Conservation (phyloP, 139 green algal genomes). For the Chlorella sorokiniana region DNA sequence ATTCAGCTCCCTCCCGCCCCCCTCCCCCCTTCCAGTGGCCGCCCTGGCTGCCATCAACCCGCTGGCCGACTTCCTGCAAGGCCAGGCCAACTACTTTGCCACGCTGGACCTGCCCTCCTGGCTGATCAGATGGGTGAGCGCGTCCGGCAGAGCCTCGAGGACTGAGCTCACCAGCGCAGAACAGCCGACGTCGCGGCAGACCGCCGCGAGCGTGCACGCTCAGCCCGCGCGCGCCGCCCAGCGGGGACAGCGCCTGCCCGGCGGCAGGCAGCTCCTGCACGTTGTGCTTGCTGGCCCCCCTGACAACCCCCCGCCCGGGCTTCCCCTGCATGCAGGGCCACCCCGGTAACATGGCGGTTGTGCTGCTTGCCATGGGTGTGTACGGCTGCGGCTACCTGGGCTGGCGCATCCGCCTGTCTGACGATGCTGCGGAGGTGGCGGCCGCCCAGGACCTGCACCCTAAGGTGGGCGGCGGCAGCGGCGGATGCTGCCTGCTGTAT, state of each 20-base stretch:
- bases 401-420: constrained; percentile 63
- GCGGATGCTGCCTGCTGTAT: too few species aligned
- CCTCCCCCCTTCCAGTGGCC: constrained; percentile 1
- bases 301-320: not conserved
- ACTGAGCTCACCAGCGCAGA: too few species aligned
- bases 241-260: too few species aligned
- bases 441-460: constrained; percentile 80
- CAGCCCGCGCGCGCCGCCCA: too few species aligned
- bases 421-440: constrained; percentile 52
- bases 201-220: not conserved
- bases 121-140: constrained; percentile 40
- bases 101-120: constrained; percentile 53
- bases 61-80: constrained; percentile 26
- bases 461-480: constrained; percentile 55
- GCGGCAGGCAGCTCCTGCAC: too few species aligned
- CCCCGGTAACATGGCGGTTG: constrained; percentile 79
- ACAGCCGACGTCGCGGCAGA: not conserved
- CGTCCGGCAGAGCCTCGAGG: too few species aligned
- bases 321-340: constrained; percentile 49
- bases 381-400: constrained; percentile 63
- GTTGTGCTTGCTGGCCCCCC: not conserved
- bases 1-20: not conserved
- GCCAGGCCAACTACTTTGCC: constrained; percentile 56
- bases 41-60: constrained; percentile 39
- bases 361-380: constrained; percentile 52